Percentiles rank a stretch among this genome's conserved stretches.
Evolutionary conservation across 129 eudicot genomes (phyloP).

Genomic region (Solidago caesia): DNA sequence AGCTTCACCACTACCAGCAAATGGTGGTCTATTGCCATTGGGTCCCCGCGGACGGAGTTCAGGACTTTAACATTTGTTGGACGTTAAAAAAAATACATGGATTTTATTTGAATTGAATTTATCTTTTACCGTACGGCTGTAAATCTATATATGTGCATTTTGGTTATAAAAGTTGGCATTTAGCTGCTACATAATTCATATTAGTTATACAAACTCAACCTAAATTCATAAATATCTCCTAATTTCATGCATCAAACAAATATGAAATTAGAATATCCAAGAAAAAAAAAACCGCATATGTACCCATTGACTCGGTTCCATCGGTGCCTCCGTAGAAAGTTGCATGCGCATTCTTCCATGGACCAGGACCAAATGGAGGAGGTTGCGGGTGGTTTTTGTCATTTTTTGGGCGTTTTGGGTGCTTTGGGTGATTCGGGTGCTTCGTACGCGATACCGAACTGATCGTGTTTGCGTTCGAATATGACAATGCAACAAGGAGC

Average conservation of each 20-base stretch:
- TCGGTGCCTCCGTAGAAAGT: conserved; percentile 55
- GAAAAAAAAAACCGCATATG: neutral
- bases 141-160: no score
- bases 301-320: conserved; percentile 48
- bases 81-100: no score
- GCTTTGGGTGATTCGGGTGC: conserved; percentile 4
- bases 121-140: no score
- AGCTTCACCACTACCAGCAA: no score
- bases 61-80: no score
- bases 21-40: no score
- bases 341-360: conserved; percentile 63
- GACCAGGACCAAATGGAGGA: conserved; percentile 30
- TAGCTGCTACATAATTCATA: no score
- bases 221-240: neutral
- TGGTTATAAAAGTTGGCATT: no score
- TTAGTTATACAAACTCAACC: no score
- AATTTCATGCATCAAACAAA: neutral
- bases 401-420: neutral
- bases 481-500: conserved; percentile 18
- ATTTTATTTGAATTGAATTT: no score
- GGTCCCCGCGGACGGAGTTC: no score
- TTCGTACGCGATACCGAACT: neutral
- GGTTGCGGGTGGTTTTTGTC: neutral
- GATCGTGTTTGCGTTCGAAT: conserved; percentile 8
- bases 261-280: neutral